Conservation (phyloP, 2,329 filamentous ascomycete species). For the Trichoderma gracile region DNA sequence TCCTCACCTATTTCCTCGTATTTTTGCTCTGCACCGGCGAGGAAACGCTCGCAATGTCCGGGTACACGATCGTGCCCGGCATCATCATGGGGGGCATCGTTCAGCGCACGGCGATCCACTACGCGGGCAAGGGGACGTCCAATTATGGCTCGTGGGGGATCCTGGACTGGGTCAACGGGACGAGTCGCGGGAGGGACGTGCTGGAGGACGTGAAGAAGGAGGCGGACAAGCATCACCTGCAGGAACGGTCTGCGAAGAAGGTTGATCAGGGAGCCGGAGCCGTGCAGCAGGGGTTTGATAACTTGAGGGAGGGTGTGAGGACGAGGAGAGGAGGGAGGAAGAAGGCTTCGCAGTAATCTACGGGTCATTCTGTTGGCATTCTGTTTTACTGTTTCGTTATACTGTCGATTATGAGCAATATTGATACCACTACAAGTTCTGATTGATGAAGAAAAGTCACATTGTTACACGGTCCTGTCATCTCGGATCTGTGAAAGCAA, state of each 20-base stretch:
- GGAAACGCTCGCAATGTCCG: constrained; percentile 66
- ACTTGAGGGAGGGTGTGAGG: constrained; percentile 34
- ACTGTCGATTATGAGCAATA: not conserved
- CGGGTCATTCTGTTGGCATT: too few relatives aligned
- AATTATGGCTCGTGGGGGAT: constrained; percentile 65
- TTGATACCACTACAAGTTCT: constrained; percentile 10
- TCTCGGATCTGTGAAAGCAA: too few relatives aligned
- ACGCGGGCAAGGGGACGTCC: constrained; percentile 55
- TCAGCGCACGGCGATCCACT: constrained; percentile 43
- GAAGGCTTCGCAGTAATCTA: constrained; percentile 27
- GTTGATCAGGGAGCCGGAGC: constrained; percentile 37
- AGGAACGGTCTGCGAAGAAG: constrained; percentile 43
- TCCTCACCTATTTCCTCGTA: constrained; percentile 71
- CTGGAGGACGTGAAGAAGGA: constrained; percentile 57
- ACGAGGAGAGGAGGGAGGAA: constrained; percentile 34
- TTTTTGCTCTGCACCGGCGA: constrained; percentile 63
- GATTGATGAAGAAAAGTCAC: not conserved
- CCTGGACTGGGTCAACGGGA: constrained; percentile 62
- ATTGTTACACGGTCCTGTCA: too few relatives aligned
- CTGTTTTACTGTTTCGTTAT: not conserved
- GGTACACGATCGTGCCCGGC: constrained; percentile 62
- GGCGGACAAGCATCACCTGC: constrained; percentile 57
- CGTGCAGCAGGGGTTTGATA: constrained; percentile 39
- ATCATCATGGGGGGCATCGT: constrained; percentile 55
- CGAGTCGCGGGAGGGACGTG: constrained; percentile 52